Evolutionary conservation across 2,329 filamentous ascomycete genomes (phyloP), one percentile per base, ranked within the genome.

Genomic region (Botrytis pseudocinerea): DNA sequence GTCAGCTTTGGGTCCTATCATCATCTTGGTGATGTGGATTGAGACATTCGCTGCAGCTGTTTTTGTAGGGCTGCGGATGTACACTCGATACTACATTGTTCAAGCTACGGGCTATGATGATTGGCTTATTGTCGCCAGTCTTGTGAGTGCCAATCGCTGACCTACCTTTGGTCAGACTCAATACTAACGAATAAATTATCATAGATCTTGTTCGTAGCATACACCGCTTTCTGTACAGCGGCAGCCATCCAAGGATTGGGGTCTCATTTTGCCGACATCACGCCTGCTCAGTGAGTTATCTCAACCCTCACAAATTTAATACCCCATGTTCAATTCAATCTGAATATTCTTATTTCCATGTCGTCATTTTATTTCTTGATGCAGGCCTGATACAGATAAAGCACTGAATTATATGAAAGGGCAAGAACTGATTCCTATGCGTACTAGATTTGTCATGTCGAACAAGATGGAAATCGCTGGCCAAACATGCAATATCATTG

Each of bases 391-490:
- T 54, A 14, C 25, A 28, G 25, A 16, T 28, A 28, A 14, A 18
- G 51, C 6, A 54, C 14, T 16, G 8, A 40, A 9, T 1, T 28
- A 12, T 42, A 2, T 20, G 2, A 38, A 28, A 63, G 38, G 4
- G 1, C n/a, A 63, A 22, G n/a, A 28, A 63, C 40, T 32, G n/a
- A 63, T 10, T 32, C 61, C 18, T n/a, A 9, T 63, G 9, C 40
- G 40, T 63, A 22, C 25, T 63, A 63, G 61, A 42, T 71, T 71
- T 10, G 60, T 63, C 44, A 32, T 35, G 28, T 71, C 69, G 18
- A 71, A 63, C 12, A 64, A 71, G 44, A 71, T 71, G 69, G 60
- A 71, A 64, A 40, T 71, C 18, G 69, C 69, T 22, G 69, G 60
- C 10, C 69, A 71, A 64, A 71, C 69, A 4, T 71, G 60, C 32